A percentile compares a stretch with the other conserved stretches of the same genome.
Evolutionary conservation across 2,329 filamentous ascomycete species (phyloP).

Genomic region (Albifimbria verrucaria): DNA sequence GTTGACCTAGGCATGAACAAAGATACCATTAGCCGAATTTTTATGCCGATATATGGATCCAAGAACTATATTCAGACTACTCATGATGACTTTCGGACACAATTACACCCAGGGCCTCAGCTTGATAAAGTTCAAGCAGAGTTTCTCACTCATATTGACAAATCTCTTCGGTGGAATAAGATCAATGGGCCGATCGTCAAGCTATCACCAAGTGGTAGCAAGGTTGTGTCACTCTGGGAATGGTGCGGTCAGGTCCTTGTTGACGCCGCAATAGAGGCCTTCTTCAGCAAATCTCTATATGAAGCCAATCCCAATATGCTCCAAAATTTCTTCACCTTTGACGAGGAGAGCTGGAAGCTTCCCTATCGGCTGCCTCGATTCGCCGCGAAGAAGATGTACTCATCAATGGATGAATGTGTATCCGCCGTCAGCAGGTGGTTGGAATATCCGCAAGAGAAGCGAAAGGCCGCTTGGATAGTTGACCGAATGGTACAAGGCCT

Average conservation of each 20-base stretch:
- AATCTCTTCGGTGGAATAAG: background rate
- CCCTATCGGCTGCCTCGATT: background rate
- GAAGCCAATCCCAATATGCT: background rate
- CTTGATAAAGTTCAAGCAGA: background rate
- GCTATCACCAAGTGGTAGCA: background rate
- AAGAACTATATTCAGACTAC: background rate
- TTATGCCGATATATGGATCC: background rate
- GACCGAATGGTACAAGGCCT: background rate
- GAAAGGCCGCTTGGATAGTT: background rate
- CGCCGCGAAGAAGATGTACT: background rate
- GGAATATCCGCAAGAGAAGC: background rate
- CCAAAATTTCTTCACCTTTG: background rate
- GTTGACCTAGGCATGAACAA: background rate
- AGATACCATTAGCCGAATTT: background rate
- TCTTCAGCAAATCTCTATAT: background rate
- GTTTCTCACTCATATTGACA: background rate
- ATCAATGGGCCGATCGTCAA: background rate
- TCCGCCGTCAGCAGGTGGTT: background rate
- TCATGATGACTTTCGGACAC: background rate
- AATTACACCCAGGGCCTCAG: background rate
- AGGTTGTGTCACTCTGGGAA: background rate
- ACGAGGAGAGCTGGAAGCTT: conserved; percentile 1
- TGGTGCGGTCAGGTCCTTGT: background rate
- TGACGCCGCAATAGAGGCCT: background rate
- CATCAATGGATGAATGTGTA: background rate